Evolutionary conservation across 305 asterid genomes (phyloP).

Genomic region (Solanum hybrid): DNA sequence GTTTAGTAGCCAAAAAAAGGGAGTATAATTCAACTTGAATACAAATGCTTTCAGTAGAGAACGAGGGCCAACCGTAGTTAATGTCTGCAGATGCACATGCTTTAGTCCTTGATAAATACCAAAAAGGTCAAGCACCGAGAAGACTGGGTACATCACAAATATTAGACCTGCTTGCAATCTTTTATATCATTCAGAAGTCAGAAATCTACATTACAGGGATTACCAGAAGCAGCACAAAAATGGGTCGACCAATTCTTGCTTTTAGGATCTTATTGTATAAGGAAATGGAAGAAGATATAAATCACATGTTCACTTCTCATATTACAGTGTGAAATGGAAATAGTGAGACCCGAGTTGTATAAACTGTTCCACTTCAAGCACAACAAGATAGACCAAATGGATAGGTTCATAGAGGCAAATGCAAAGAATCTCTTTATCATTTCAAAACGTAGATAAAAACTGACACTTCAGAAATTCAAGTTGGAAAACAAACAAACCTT

Average conservation of each 20-base stretch:
- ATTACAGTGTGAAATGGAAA: background rate
- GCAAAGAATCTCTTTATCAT: background rate
- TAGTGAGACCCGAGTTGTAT: background rate
- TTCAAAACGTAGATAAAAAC: background rate
- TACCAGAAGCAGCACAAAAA: background rate
- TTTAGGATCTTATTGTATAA: background rate
- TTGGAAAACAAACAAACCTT: constrained; percentile 38
- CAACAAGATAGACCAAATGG: background rate
- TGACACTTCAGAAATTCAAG: background rate
- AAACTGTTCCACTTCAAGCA: background rate
- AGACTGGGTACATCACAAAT: constrained; percentile 70
- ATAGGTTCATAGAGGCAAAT: background rate
- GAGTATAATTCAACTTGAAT: background rate
- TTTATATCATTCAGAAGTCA: constrained; percentile 20
- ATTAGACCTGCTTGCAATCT: constrained; percentile 77
- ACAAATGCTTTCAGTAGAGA: background rate
- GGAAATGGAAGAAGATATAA: background rate
- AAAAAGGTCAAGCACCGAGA: constrained; percentile 70
- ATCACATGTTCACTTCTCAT: background rate
- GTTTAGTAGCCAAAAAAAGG: background rate
- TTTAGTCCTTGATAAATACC: constrained; percentile 89
- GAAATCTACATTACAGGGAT: constrained; percentile 3
- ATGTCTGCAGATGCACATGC: constrained; percentile 87
- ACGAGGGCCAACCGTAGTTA: constrained; percentile 65
- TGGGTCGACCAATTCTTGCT: background rate